phyloP scores from a whole-genome alignment of 805 yeast genomes.

The Jamesozyma gamospora region DNA sequence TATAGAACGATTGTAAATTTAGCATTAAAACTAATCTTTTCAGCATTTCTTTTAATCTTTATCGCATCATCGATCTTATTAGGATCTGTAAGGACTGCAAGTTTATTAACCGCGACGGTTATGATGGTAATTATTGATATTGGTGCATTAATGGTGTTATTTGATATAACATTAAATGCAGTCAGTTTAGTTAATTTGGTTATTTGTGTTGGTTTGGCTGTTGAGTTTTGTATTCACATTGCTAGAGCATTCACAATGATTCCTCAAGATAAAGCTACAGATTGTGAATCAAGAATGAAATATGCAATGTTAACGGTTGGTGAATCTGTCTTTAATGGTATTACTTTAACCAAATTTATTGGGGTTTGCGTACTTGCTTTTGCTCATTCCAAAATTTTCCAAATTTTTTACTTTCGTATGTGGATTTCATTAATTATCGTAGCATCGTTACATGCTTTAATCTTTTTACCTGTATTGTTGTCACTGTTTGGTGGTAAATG shows the following conservation, averaged over 20 bases:
- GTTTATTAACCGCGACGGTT: slow-evolving; percentile 48
- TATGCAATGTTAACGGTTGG: slow-evolving; percentile 74
- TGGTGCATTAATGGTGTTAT: slow-evolving; percentile 69
- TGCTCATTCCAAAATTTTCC: slow-evolving; percentile 79
- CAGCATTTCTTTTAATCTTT: slow-evolving; percentile 47
- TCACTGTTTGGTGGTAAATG: slow-evolving; percentile 49
- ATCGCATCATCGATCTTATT: slow-evolving; percentile 45
- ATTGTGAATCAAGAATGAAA: slow-evolving; percentile 31
- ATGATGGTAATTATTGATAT: slow-evolving; percentile 57
- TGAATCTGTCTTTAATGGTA: slow-evolving; percentile 83
- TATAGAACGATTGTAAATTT: slow-evolving; percentile 55
- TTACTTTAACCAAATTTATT: slow-evolving; percentile 77
- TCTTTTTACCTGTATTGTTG: slow-evolving; percentile 68
- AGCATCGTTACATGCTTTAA: slow-evolving; percentile 70
- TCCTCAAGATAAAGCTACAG: slow-evolving; percentile 27
- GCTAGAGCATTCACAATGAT: slow-evolving; percentile 62
- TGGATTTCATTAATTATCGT: slow-evolving; percentile 73
- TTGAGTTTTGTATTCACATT: slow-evolving; percentile 86
- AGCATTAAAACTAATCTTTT: slow-evolving; percentile 42
- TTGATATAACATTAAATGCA: slow-evolving; percentile 76
- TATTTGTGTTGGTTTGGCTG: slow-evolving; percentile 88
- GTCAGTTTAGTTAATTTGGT: slow-evolving; percentile 80
- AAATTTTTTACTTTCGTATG: slow-evolving; percentile 88
- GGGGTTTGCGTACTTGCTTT: slow-evolving; percentile 84
- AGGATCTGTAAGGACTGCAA: slow-evolving; percentile 57